phyloP scores from a whole-genome alignment of 179 eudicot genomes.

The Amaranthus tricolor region DNA sequence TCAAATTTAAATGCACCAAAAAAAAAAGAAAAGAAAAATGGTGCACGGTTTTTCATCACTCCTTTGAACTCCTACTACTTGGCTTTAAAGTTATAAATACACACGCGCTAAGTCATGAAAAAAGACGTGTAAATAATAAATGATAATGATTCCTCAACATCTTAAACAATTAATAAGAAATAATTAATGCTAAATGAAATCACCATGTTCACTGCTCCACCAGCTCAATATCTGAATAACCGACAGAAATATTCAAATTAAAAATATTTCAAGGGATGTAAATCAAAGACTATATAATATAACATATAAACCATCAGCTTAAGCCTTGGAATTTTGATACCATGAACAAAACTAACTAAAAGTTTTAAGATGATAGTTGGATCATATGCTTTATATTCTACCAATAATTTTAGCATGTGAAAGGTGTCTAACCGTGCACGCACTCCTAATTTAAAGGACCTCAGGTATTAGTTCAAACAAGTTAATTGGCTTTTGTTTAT shows the following conservation, averaged over 20 bases:
- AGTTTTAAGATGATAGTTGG: too few relatives aligned
- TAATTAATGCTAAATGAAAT: not conserved
- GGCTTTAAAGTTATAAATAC: constrained; percentile 21
- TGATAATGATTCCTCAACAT: constrained; percentile 24
- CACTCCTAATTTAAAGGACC: too few relatives aligned
- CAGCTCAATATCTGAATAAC: constrained; percentile 17
- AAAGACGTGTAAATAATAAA: constrained; percentile 14
- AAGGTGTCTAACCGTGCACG: too few relatives aligned
- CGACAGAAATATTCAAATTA: not conserved
- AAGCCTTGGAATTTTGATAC: too few relatives aligned
- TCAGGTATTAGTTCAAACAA: too few relatives aligned
- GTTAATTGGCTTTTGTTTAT: too few relatives aligned
- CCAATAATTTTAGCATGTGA: too few relatives aligned
- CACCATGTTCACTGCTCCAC: constrained; percentile 7
- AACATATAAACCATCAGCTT: too few relatives aligned
- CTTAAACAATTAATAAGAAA: not conserved
- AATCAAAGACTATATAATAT: too few relatives aligned
- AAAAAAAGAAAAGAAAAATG: not conserved
- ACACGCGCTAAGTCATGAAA: constrained; percentile 19
- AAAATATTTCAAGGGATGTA: not conserved
- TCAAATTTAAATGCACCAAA: not conserved
- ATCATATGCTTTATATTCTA: too few relatives aligned
- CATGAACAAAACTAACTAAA: too few relatives aligned
- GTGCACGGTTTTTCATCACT: constrained; percentile 4
- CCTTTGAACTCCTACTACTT: not conserved